phyloP scores from a whole-genome alignment of 495 filamentous ascomycete species.

The Neurospora sp. region DNA sequence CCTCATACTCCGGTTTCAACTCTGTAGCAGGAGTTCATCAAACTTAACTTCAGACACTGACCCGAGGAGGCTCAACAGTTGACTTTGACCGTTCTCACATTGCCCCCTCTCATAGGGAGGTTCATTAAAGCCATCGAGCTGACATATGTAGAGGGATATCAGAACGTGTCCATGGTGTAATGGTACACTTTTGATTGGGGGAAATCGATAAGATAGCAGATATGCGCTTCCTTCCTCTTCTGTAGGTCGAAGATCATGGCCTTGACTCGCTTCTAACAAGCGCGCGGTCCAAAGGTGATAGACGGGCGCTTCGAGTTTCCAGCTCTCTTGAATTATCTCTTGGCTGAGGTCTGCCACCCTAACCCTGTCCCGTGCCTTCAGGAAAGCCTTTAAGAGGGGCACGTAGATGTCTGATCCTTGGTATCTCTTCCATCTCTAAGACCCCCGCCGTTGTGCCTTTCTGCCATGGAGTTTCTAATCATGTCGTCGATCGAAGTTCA shows the following conservation, averaged over 20 bases:
- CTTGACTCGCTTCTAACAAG: not conserved
- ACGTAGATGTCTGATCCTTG: not conserved
- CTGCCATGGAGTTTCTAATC: not conserved
- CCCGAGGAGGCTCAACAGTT: not conserved
- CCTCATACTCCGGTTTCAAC: not conserved
- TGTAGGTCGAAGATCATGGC: not conserved
- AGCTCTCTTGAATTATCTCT: not conserved
- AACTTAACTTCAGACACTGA: not conserved
- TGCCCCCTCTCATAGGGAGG: not conserved
- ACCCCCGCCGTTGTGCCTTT: not conserved
- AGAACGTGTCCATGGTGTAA: not conserved
- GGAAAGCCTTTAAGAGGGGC: not conserved
- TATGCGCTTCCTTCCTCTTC: not conserved
- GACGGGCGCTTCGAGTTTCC: not conserved
- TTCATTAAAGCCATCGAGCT: not conserved
- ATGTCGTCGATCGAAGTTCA: not conserved
- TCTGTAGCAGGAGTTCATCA: not conserved
- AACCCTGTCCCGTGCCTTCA: not conserved
- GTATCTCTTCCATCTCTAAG: not conserved
- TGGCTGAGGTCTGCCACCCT: not conserved
- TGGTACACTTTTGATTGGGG: not conserved
- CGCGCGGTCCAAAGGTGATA: not conserved
- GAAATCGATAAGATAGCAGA: not conserved
- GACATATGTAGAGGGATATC: not conserved
- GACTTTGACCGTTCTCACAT: not conserved